Percentiles rank a stretch among this genome's conserved stretches.
phyloP scores from a whole-genome alignment of 108 stramenopile genomes.

The Discostella stelligeroides region DNA sequence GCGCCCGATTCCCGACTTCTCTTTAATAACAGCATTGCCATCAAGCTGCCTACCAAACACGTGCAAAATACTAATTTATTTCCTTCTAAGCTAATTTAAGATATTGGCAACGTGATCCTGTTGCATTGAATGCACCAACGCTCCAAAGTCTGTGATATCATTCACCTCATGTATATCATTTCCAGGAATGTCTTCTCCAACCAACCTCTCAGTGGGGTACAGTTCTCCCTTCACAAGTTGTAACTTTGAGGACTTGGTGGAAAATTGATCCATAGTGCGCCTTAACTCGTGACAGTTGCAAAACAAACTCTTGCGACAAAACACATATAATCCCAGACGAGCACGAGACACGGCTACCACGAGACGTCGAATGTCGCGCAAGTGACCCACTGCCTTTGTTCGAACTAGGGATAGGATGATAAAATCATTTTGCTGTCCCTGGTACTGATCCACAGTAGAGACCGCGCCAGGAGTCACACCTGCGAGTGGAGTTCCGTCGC shows the following conservation, averaged over 20 bases:
- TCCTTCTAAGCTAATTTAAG: neutral
- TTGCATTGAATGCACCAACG: constrained; percentile 84
- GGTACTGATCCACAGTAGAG: constrained; percentile 96
- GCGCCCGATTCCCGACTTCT: too few species aligned
- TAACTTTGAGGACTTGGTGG: constrained; percentile 54
- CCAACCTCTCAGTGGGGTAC: constrained; percentile 59
- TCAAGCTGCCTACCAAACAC: neutral
- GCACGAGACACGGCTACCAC: constrained; percentile 97
- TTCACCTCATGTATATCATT: constrained; percentile 66
- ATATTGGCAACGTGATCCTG: constrained; percentile 31
- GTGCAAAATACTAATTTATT: neutral
- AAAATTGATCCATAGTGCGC: constrained; percentile 70
- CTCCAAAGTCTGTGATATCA: constrained; percentile 73
- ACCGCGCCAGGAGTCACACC: constrained; percentile 66
- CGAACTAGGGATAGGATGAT: constrained; percentile 95
- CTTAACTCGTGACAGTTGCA: constrained; percentile 74
- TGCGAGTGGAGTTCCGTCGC: constrained; percentile 75
- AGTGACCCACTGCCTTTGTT: constrained; percentile 92
- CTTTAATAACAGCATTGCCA: too few species aligned
- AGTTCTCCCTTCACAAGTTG: constrained; percentile 76
- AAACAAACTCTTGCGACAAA: constrained; percentile 78
- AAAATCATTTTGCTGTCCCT: constrained; percentile 97
- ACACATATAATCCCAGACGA: constrained; percentile 95
- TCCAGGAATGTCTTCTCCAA: constrained; percentile 44
- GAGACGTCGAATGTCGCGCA: constrained; percentile 95